A percentile compares a stretch with the other conserved stretches of the same genome.
Conservation (phyloP, 768 basidiomycete genomes). For the Flagelloscypha sp. region DNA sequence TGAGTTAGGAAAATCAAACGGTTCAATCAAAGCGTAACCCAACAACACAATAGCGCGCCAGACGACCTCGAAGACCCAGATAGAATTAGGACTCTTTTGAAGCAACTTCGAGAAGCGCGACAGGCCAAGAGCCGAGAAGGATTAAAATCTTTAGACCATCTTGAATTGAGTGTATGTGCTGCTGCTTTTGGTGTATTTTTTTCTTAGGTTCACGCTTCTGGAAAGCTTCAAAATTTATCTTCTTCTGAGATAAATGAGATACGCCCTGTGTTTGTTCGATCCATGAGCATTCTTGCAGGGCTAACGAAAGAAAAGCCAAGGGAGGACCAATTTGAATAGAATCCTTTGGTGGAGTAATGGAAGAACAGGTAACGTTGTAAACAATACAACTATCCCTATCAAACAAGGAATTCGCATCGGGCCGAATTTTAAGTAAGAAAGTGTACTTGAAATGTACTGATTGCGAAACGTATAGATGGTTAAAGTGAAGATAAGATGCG, state of each 20-base stretch:
- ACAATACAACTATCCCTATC: no score
- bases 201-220: neutral
- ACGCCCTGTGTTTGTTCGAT: slow-evolving; percentile 76
- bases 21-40: neutral
- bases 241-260: slow-evolving; percentile 95
- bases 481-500: no score
- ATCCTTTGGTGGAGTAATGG: no score
- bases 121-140: slow-evolving; percentile 91
- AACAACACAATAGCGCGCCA: slow-evolving; percentile 51
- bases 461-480: no score
- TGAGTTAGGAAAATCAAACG: slow-evolving; percentile 29
- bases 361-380: no score
- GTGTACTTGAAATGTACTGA: no score
- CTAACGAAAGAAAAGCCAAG: slow-evolving; percentile 34
- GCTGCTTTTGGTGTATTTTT: slow-evolving; percentile 1
- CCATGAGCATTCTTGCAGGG: slow-evolving; percentile 68
- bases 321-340: neutral
- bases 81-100: slow-evolving; percentile 74
- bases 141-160: slow-evolving; percentile 70
- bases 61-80: slow-evolving; percentile 87
- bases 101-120: slow-evolving; percentile 92
- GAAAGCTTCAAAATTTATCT: slow-evolving; percentile 73
- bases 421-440: no score
- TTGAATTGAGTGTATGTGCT: slow-evolving; percentile 63
- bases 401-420: no score